Percentiles rank a stretch among this genome's conserved stretches.
These are phyloP conservation scores for Cetradonia linearis DNA, from an alignment of 495 filamentous ascomycete genomes.

Conservation along the genomic window DNA sequence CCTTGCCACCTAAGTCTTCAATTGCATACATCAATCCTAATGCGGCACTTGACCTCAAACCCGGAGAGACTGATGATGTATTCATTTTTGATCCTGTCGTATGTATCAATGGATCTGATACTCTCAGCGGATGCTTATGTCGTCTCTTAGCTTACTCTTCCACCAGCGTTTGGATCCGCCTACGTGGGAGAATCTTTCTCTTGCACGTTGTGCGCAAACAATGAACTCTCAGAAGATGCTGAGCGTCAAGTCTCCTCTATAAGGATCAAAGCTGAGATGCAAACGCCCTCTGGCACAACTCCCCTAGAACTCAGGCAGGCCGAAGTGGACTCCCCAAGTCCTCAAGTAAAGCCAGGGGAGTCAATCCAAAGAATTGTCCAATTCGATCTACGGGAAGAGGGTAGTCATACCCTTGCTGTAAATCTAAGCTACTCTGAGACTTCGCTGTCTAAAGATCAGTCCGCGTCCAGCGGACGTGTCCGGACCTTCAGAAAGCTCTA, in stretches of 20 bases:
- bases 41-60: slow-evolving; percentile 46
- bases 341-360: slow-evolving; percentile 47
- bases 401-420: slow-evolving; percentile 85
- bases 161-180: slow-evolving; percentile 82
- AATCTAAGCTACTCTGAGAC: slow-evolving; percentile 82
- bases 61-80: slow-evolving; percentile 35
- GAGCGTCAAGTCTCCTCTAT: slow-evolving; percentile 59
- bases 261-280: slow-evolving; percentile 83
- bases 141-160: slow-evolving; percentile 60
- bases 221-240: slow-evolving; percentile 50
- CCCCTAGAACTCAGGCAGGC: slow-evolving; percentile 44
- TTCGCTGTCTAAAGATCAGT: slow-evolving; percentile 31
- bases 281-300: slow-evolving; percentile 62
- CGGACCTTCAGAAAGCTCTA: slow-evolving; percentile 92
- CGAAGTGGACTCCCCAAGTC: slow-evolving; percentile 33
- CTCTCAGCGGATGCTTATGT: slow-evolving; percentile 1
- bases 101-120: slow-evolving; percentile 2
- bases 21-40: slow-evolving; percentile 40
- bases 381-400: slow-evolving; percentile 88
- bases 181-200: slow-evolving; percentile 94
- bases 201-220: slow-evolving; percentile 90
- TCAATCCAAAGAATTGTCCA: slow-evolving; percentile 74
- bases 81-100: slow-evolving; percentile 56
- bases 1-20: slow-evolving; percentile 28
- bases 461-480: slow-evolving; percentile 48